Conservation (phyloP, 768 basidiomycete genomes). For the Mycena epipterygia region DNA sequence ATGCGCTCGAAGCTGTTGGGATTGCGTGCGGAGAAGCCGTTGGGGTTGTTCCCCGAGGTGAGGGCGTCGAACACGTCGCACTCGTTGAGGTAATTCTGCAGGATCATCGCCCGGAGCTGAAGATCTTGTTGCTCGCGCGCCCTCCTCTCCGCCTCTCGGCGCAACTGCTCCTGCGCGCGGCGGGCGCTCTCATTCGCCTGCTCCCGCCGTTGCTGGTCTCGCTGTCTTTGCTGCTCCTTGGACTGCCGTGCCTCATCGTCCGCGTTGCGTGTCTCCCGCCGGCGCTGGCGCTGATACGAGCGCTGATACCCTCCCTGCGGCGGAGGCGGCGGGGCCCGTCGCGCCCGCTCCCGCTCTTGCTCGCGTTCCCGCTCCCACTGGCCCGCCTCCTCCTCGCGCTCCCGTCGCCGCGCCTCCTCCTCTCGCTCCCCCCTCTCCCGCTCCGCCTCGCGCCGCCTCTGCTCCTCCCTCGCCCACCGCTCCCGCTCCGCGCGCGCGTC, state of each 20-base stretch:
- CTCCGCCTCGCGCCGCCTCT: background rate
- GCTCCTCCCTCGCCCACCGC: background rate
- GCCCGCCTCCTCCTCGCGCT: background rate
- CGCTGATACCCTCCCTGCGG: background rate
- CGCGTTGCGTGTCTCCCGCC: background rate
- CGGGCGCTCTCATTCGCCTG: background rate
- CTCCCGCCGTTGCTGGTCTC: background rate
- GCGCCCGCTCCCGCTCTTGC: background rate
- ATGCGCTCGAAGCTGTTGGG: slow-evolving; percentile 12
- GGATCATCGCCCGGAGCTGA: background rate
- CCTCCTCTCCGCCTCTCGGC: background rate
- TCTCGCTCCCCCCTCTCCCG: background rate
- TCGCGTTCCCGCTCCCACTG: background rate
- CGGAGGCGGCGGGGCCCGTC: too few species aligned
- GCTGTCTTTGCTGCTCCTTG: background rate
- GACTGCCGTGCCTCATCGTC: background rate
- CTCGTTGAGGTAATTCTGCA: background rate
- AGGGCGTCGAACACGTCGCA: background rate
- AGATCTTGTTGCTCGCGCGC: background rate
- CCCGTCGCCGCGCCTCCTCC: background rate
- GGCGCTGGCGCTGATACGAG: background rate
- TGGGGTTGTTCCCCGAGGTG: too few species aligned
- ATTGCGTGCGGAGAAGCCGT: slow-evolving; percentile 4
- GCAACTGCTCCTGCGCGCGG: background rate
- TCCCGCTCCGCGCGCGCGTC: background rate